Conservation (phyloP, 345 rosid genomes). For the Hibiscus mutabilis region DNA sequence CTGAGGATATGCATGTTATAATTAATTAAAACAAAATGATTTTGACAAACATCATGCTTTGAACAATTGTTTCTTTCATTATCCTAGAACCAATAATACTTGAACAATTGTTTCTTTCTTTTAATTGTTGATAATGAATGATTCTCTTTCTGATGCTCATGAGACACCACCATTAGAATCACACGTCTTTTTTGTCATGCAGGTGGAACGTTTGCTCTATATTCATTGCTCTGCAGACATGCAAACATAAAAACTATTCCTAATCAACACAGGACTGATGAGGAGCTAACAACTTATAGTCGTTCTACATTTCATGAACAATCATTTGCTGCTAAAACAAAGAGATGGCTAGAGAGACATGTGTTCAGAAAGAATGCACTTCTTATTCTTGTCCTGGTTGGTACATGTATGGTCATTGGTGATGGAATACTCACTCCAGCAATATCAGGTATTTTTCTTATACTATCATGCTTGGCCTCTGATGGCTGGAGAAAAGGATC, state of each 20-base stretch:
- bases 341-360: conserved; percentile 70
- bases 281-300: conserved; percentile 87
- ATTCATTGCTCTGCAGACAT: conserved; percentile 93
- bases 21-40: not conserved
- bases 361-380: conserved; percentile 57
- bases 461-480: not conserved
- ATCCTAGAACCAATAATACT: not conserved
- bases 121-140: not conserved
- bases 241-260: conserved; percentile 88
- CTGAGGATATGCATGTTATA: not conserved
- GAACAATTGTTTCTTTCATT: not conserved
- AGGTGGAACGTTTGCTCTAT: conserved; percentile 97
- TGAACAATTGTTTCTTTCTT: not conserved
- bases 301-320: conserved; percentile 66
- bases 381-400: conserved; percentile 71
- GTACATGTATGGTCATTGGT: conserved; percentile 95
- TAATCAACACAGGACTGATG: conserved; percentile 87
- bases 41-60: not conserved
- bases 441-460: conserved; percentile 58
- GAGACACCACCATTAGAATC: not conserved
- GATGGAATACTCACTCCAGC: conserved; percentile 99
- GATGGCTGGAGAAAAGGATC: not conserved
- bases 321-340: conserved; percentile 82
- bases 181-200: conserved; percentile 14
- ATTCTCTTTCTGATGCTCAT: not conserved